A percentile compares a stretch with the other conserved stretches of the same genome.
Evolutionary conservation across 495 filamentous ascomycete species (phyloP).

Genomic region (Glarea lozoyensis): DNA sequence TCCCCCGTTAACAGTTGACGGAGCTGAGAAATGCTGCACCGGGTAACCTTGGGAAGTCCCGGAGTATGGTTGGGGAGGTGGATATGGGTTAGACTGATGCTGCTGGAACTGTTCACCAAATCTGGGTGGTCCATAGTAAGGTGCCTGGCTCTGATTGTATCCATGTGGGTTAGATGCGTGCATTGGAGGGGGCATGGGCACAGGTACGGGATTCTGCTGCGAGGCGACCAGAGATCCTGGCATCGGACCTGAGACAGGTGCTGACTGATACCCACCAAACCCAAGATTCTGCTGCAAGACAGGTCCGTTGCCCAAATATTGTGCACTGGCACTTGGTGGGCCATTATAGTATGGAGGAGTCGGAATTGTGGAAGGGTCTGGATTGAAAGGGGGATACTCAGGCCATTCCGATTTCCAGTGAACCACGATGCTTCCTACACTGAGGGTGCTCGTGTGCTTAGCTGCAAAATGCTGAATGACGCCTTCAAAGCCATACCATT

Average conservation of each 20-base stretch:
- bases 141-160: constrained; percentile 30
- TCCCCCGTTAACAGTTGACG: constrained; percentile 5
- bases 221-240: constrained; percentile 6
- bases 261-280: constrained; percentile 30
- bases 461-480: constrained; percentile 74
- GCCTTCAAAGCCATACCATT: constrained; percentile 64
- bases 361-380: constrained; percentile 31
- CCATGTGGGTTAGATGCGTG: constrained; percentile 16
- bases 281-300: constrained; percentile 15
- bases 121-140: constrained; percentile 29
- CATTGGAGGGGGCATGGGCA: constrained; percentile 12
- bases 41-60: constrained; percentile 16
- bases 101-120: constrained; percentile 28
- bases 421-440: constrained; percentile 57
- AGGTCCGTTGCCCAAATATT: constrained; percentile 10
- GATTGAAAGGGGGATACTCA: constrained; percentile 57
- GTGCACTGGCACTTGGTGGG: constrained; percentile 12
- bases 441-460: constrained; percentile 64
- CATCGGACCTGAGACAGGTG: constrained; percentile 14
- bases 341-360: constrained; percentile 11
- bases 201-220: constrained; percentile 2
- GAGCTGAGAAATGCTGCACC: constrained; percentile 13
- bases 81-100: constrained; percentile 26
- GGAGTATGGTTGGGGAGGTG: constrained; percentile 21
- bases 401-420: constrained; percentile 78